Conservation (phyloP, 2,329 filamentous ascomycete genomes). For the Orbilia brochopaga region DNA sequence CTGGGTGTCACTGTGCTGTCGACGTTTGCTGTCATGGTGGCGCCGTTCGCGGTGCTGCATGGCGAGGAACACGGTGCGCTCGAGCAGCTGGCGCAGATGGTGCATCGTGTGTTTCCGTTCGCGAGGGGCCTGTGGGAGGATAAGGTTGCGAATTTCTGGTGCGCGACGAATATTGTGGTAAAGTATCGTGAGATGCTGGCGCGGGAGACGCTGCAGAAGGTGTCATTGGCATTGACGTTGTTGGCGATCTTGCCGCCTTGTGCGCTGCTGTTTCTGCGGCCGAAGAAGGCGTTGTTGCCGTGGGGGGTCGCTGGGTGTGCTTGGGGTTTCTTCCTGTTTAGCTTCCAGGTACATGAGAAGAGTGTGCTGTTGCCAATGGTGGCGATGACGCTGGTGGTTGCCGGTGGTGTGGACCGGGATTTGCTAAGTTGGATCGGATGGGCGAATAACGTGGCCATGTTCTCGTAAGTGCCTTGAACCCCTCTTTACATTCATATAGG, state of each 20-base stretch:
- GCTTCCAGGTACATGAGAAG: slow-evolving; percentile 98
- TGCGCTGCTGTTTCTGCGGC: slow-evolving; percentile 76
- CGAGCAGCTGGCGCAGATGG: slow-evolving; percentile 79
- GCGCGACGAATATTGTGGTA: slow-evolving; percentile 83
- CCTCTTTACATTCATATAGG: background rate
- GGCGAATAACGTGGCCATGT: slow-evolving; percentile 68
- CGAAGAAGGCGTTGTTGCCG: slow-evolving; percentile 76
- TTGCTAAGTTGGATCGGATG: slow-evolving; percentile 92
- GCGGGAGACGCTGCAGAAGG: slow-evolving; percentile 69
- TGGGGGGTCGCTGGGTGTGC: slow-evolving; percentile 80
- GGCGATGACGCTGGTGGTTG: slow-evolving; percentile 88
- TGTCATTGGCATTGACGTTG: slow-evolving; percentile 75
- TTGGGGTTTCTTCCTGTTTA: slow-evolving; percentile 98
- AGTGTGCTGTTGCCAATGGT: slow-evolving; percentile 89
- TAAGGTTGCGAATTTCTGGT: slow-evolving; percentile 99
- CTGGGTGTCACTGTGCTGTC: slow-evolving; percentile 73
- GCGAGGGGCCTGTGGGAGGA: slow-evolving; percentile 96
- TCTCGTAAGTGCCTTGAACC: slow-evolving; percentile 42
- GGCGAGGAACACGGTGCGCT: slow-evolving; percentile 73
- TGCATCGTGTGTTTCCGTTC: slow-evolving; percentile 95
- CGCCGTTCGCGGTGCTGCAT: slow-evolving; percentile 65
- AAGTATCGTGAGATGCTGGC: slow-evolving; percentile 78
- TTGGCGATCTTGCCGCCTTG: slow-evolving; percentile 79
- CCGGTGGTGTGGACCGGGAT: slow-evolving; percentile 76
- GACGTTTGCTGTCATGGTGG: slow-evolving; percentile 69